Percentiles rank a stretch among this genome's conserved stretches.
phyloP scores from a whole-genome alignment of 2,329 filamentous ascomycete species.

The Fusarium decemcellulare region DNA sequence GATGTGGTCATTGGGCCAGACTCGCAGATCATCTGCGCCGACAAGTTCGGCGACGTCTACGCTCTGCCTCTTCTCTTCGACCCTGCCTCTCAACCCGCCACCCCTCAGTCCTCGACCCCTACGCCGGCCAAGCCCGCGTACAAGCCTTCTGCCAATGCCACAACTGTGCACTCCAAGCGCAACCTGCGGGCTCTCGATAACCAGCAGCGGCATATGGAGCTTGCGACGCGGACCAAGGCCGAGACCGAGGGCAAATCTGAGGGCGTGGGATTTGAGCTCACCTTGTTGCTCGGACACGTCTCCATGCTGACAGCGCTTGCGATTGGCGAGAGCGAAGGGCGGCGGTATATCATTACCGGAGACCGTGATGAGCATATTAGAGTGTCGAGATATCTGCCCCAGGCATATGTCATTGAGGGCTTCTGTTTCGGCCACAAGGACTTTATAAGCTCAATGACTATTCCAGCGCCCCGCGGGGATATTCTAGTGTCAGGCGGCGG shows the following conservation, averaged over 20 bases:
- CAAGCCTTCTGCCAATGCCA: conserved; percentile 68
- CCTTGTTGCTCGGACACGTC: conserved; percentile 90
- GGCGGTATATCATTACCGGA: conserved; percentile 68
- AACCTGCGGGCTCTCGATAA: conserved; percentile 73
- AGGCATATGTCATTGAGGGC: conserved; percentile 88
- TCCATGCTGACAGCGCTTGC: conserved; percentile 89
- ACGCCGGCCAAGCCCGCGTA: conserved; percentile 48
- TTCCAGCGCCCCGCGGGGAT: conserved; percentile 69
- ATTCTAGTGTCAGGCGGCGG: conserved; percentile 89
- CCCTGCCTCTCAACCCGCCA: conserved; percentile 28
- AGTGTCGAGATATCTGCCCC: conserved; percentile 83
- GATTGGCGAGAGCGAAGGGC: conserved; percentile 61
- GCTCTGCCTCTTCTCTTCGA: conserved; percentile 76
- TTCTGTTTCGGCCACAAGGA: conserved; percentile 92
- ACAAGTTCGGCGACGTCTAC: conserved; percentile 99
- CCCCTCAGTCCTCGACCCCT: conserved; percentile 31
- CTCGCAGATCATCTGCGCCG: conserved; percentile 82
- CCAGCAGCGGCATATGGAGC: conserved; percentile 65
- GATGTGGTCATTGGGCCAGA: conserved; percentile 80
- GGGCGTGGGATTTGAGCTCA: conserved; percentile 76
- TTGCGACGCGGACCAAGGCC: conserved; percentile 43
- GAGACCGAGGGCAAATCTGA: conserved; percentile 51
- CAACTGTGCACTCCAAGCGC: conserved; percentile 75
- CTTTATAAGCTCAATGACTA: conserved; percentile 84
- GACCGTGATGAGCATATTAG: conserved; percentile 84